These are phyloP conservation scores for Emergomyces pasteurianus DNA, from an alignment of 2,329 filamentous ascomycete genomes.

Conservation along the genomic window DNA sequence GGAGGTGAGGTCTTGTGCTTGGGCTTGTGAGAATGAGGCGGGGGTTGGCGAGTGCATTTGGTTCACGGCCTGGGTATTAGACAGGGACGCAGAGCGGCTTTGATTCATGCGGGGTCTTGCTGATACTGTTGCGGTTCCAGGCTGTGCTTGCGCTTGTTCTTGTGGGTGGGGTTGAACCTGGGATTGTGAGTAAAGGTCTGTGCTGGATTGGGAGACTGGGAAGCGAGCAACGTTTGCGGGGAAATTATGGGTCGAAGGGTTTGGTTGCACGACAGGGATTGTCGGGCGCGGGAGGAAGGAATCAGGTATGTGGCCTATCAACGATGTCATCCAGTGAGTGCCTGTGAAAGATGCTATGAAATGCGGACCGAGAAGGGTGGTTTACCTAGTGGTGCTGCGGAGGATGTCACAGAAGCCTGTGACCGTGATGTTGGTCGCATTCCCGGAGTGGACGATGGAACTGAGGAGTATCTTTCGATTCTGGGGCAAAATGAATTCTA, in stretches of 20 bases:
- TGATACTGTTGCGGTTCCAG: not conserved
- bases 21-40: not conserved
- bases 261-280: not conserved
- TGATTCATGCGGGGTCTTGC: not conserved
- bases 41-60: not conserved
- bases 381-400: not conserved
- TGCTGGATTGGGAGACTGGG: slow-evolving; percentile 2
- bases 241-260: slow-evolving; percentile 6
- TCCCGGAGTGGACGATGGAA: not conserved
- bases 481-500: slow-evolving; percentile 2
- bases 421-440: not conserved
- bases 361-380: not conserved
- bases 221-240: slow-evolving; percentile 3
- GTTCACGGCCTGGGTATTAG: slow-evolving; percentile 1
- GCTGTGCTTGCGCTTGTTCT: not conserved
- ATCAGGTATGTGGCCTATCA: not conserved
- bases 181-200: slow-evolving; percentile 7
- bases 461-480: slow-evolving; percentile 20
- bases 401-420: not conserved
- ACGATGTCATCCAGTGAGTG: not conserved
- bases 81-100: not conserved
- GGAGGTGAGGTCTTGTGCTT: slow-evolving; percentile 3
- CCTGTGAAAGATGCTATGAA: not conserved
- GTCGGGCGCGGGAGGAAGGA: not conserved
- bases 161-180: not conserved